A percentile compares a stretch with the other conserved stretches of the same genome.
phyloP scores from a whole-genome alignment of 1,284 basidiomycete genomes.

The Boletus sp. region DNA sequence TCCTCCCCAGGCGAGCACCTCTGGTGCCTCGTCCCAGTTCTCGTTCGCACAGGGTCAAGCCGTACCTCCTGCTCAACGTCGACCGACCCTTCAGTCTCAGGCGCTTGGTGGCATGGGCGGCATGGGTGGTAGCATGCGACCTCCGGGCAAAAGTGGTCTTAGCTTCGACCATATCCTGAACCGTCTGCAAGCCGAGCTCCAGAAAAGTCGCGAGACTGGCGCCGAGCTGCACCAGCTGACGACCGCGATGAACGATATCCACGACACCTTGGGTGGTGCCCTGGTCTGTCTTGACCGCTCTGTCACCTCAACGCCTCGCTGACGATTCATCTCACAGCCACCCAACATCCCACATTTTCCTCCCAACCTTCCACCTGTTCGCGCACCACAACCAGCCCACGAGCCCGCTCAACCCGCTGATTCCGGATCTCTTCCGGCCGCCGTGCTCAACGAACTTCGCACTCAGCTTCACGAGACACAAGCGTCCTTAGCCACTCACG shows the following conservation, averaged over 20 bases:
- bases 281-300: conserved; percentile 47
- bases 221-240: conserved; percentile 80
- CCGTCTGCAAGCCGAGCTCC: conserved; percentile 82
- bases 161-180: conserved; percentile 81
- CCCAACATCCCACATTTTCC: conserved; percentile 58
- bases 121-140: conserved; percentile 65
- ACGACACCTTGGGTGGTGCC: conserved; percentile 86
- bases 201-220: conserved; percentile 93
- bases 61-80: conserved; percentile 41
- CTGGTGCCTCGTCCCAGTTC: conserved; percentile 32
- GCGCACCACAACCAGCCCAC: conserved; percentile 42
- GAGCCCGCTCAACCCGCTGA: conserved; percentile 21
- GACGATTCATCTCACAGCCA: conserved; percentile 40
- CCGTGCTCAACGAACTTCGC: conserved; percentile 54
- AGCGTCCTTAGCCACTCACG: conserved; percentile 69
- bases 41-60: conserved; percentile 34
- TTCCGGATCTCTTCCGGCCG: conserved; percentile 26
- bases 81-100: conserved; percentile 54
- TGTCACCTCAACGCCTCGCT: neutral
- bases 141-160: conserved; percentile 72
- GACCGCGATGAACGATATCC: conserved; percentile 85
- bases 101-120: conserved; percentile 68
- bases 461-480: conserved; percentile 86
- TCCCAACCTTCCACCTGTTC: conserved; percentile 59
- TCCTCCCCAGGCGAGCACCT: conserved; percentile 30